Conservation (phyloP, 805 yeast species). For the Barnettozyma botsteinii region DNA sequence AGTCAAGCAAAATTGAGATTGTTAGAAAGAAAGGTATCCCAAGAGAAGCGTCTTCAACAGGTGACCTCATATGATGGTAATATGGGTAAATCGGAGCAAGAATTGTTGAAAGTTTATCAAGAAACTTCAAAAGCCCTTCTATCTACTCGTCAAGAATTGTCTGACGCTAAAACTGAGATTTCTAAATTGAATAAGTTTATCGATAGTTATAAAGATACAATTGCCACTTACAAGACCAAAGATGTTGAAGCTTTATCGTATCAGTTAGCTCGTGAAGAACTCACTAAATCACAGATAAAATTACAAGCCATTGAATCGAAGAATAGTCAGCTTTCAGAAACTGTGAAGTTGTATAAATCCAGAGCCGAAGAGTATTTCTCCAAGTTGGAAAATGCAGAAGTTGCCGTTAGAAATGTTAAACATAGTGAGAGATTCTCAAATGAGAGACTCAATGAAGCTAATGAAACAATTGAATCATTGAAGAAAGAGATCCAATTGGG, state of each 20-base stretch:
- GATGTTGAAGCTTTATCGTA: conserved; percentile 17
- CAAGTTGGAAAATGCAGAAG: conserved; percentile 74
- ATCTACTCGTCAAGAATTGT: conserved; percentile 39
- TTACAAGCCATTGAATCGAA: conserved; percentile 52
- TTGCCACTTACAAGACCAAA: conserved; percentile 10
- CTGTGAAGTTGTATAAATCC: conserved; percentile 55
- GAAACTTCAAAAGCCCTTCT: conserved; percentile 42
- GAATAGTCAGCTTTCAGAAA: conserved; percentile 47
- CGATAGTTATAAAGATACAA: conserved; percentile 30
- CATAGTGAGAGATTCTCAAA: conserved; percentile 52
- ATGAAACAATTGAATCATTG: conserved; percentile 39
- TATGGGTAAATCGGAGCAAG: conserved; percentile 30
- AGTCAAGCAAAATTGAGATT: conserved; percentile 39
- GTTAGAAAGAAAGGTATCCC: conserved; percentile 33
- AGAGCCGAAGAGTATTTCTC: conserved; percentile 70
- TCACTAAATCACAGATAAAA: conserved; percentile 45
- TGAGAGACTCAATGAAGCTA: conserved; percentile 48
- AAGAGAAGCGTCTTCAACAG: conserved; percentile 2
- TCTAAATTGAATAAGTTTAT: conserved; percentile 36
- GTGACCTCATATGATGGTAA: not conserved
- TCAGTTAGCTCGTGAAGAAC: conserved; percentile 32
- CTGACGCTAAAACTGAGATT: conserved; percentile 36
- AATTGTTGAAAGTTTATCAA: conserved; percentile 43
- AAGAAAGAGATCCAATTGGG: conserved; percentile 49
- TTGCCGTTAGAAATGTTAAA: conserved; percentile 57